These are phyloP conservation scores for Hortiboletus campestris DNA, from an alignment of 768 basidiomycete species.

Conservation along the genomic window DNA sequence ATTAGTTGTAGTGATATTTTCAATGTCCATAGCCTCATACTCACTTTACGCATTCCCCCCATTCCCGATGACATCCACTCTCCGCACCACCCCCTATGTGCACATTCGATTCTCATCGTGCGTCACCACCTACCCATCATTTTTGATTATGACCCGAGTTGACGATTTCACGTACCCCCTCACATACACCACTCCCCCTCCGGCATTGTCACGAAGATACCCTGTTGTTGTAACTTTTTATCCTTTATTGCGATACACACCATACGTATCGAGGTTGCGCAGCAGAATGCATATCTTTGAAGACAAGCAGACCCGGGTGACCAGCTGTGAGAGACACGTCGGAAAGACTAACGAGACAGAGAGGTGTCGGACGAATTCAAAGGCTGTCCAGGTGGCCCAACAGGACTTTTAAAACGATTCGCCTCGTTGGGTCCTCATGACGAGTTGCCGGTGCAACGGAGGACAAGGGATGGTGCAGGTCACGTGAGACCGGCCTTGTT, in stretches of 20 bases:
- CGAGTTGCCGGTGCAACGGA: neutral
- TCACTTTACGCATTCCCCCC: slow-evolving; percentile 21
- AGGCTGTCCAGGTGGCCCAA: neutral
- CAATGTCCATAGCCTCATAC: slow-evolving; percentile 30
- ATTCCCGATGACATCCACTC: slow-evolving; percentile 8
- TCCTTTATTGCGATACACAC: slow-evolving; percentile 25
- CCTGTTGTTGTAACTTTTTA: slow-evolving; percentile 34
- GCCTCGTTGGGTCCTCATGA: slow-evolving; percentile 6
- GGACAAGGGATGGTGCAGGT: neutral
- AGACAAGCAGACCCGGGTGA: slow-evolving; percentile 12
- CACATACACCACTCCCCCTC: slow-evolving; percentile 5
- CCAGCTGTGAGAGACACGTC: neutral
- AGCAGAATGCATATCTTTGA: slow-evolving; percentile 37
- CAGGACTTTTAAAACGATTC: neutral
- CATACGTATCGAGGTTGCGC: slow-evolving; percentile 32
- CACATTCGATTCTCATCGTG: slow-evolving; percentile 15
- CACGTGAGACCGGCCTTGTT: slow-evolving; percentile 7
- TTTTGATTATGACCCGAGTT: slow-evolving; percentile 27
- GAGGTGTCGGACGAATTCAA: neutral
- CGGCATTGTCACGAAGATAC: slow-evolving; percentile 35
- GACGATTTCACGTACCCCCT: slow-evolving; percentile 33
- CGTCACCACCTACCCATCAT: slow-evolving; percentile 19
- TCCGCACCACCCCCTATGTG: neutral
- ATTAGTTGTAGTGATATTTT: slow-evolving; percentile 36
- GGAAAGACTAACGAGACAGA: too few species aligned